Conservation (phyloP, 805 yeast species). For the Lachancea lanzarotensis region DNA sequence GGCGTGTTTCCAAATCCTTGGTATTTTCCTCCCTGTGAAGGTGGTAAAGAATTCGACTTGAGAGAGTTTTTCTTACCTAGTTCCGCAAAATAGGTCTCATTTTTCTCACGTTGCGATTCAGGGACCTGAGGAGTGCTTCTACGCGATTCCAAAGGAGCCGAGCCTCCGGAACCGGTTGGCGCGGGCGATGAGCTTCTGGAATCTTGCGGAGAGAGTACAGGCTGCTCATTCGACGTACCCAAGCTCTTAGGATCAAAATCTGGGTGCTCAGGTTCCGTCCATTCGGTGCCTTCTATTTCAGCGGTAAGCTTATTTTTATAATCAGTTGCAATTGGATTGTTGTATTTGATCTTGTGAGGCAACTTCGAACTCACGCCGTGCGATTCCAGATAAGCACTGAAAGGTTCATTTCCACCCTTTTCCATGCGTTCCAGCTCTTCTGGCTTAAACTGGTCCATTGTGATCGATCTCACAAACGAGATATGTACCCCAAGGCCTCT, state of each 20-base stretch:
- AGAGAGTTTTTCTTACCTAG: conserved; percentile 66
- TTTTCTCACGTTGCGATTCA: conserved; percentile 45
- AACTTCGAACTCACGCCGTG: conserved; percentile 64
- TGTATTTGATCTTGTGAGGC: conserved; percentile 70
- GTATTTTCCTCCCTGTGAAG: conserved; percentile 90
- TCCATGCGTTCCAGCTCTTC: conserved; percentile 91
- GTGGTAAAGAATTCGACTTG: conserved; percentile 76
- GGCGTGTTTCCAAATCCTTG: conserved; percentile 88
- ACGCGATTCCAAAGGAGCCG: conserved; percentile 35
- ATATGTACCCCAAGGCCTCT: conserved; percentile 95
- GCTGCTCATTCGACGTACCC: conserved; percentile 6
- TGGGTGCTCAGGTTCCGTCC: conserved; percentile 57
- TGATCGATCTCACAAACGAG: conserved; percentile 91
- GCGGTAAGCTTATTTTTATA: conserved; percentile 78
- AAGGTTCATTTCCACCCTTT: conserved; percentile 81
- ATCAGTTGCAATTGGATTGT: conserved; percentile 89
- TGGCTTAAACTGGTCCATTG: conserved; percentile 97
- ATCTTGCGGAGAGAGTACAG: not conserved
- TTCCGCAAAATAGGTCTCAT: conserved; percentile 75
- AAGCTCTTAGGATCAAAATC: conserved; percentile 29
- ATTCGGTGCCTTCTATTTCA: conserved; percentile 64
- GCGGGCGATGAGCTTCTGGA: conserved; percentile 3
- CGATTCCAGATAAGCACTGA: conserved; percentile 57
- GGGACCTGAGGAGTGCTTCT: conserved; percentile 35
- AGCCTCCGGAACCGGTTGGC: conserved; percentile 1